Evolutionary conservation across 2,329 filamentous ascomycete species (phyloP), one percentile per base, ranked within the genome.

Genomic region (Alternaria longipes): DNA sequence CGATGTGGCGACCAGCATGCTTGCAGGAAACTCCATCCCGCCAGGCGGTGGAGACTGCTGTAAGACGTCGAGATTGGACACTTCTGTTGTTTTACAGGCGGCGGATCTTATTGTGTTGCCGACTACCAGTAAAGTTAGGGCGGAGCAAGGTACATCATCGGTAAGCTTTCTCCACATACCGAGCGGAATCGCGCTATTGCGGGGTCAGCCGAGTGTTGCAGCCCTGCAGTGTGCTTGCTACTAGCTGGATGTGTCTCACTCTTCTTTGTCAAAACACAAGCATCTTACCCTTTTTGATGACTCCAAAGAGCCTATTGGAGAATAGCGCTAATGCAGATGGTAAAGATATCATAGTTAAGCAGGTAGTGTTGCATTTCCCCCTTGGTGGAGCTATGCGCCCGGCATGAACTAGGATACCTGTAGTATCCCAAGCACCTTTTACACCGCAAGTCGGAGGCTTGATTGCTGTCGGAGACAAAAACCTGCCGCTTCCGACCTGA

Each of bases 81-180:
- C 24, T 18, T 22, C 3, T 18, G 1, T 18, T n/a, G 32, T 45
- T 16, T 5, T n/a, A 24, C 30, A n/a, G 20, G 24, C 20, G 46
- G 46, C 32, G 46, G 46, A 26, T 50, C 46, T 50, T 50, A 11
- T 50, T 50, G 46, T 50, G 32, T 50, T 50, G 46, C 46, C 46
- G 46, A 38, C 8, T 18, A 16, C 30, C 32, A 49, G 8, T 47
- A 47, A 34, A 47, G 45, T 47, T 47, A n/a, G 26, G 45, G 28
- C 45, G 26, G n/a, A 32, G 11, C 45, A 49, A 28, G 45, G 45
- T 22, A 34, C 28, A 32, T 47, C 45, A 47, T 47, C 45, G 28
- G 28, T 18, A 22, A 20, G 4, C 45, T 22, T 8, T 22, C 45
- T 22, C 45, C 45, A 49, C 45, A 22, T 49, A 8, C 45, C 46